phyloP scores from a whole-genome alignment of 441 rosid genomes.

The Pelargonium fulgidum region DNA sequence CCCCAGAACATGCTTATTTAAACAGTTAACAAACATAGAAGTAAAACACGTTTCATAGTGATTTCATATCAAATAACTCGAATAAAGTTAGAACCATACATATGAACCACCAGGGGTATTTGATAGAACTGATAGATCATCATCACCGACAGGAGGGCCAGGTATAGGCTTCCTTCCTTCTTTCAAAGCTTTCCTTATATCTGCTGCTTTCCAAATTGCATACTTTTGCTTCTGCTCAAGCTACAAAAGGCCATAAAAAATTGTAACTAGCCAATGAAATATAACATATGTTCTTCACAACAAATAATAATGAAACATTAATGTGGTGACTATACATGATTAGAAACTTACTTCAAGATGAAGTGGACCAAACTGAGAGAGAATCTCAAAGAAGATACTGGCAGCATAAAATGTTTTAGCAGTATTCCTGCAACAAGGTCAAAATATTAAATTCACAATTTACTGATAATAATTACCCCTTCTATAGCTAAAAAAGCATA shows the following conservation, averaged over 20 bases:
- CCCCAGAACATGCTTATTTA: no score
- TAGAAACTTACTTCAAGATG: constrained; percentile 72
- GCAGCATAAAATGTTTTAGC: constrained; percentile 99
- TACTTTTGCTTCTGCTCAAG: constrained; percentile 91
- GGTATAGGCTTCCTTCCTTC: constrained; percentile 90
- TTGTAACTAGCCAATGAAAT: neutral
- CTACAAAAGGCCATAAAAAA: constrained; percentile 26
- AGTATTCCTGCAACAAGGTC: constrained; percentile 58
- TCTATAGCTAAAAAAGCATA: neutral
- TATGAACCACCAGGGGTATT: constrained; percentile 39
- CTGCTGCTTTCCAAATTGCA: constrained; percentile 93
- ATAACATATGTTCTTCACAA: neutral
- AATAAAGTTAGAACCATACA: constrained; percentile 36
- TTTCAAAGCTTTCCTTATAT: constrained; percentile 87
- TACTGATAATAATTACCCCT: neutral
- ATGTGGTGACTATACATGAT: constrained; percentile 5
- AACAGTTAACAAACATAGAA: no score
- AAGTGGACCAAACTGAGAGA: constrained; percentile 73
- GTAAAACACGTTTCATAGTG: neutral
- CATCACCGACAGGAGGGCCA: constrained; percentile 75
- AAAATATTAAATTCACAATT: constrained; percentile 19
- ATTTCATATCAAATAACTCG: neutral
- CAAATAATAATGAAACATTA: constrained; percentile 10
- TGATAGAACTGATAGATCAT: constrained; percentile 44
- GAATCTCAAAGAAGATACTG: constrained; percentile 85